Base-by-base conservation (phyloP, 768 basidiomycete species). In the Termitomyces heimii region DNA sequence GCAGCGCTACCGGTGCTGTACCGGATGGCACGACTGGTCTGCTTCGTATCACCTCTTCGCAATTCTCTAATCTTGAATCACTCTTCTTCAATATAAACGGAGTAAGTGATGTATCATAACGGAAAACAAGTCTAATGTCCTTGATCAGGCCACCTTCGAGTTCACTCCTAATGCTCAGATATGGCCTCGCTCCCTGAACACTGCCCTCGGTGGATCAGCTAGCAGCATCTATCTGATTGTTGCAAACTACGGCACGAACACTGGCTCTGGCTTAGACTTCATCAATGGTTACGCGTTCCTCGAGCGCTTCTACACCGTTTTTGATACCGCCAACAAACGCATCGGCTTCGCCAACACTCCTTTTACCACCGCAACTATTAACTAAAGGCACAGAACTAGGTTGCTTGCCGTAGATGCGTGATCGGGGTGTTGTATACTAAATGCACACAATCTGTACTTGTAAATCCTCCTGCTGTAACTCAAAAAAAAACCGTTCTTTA, bases 301-400 rank as follows among this genome's bases (percentile, higher is more conserved):
- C 31, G 74, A 77, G 69, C 82, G 86, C 22, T 87, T 82, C 78
- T 86, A 86, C 73, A 75, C 80, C 28, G 84, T 85, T 37, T 86
- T 71, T 62, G 85, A 88, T 63, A 83, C 84, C 44, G 67, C 75
- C 42, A 81, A 83, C 72, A 71, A 68, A 52, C 79, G 73, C 13
- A 73, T 86, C 53, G 83, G 85, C 22, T 73, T 86, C 56, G 83
- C 84, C 7, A 80, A 73, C 26, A 84, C 77, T 9, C 57, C 72
- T 5, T 80, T 72, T 67, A 86, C 85, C 2, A 60, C 62, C 20
- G 74, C 82, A 3, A 79, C 71, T 4, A 69, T 62, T 43, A 78
- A 77, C 32, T 57, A 51, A 29, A 42, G 28, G 55, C 29, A 37
- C 20, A 29, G 12, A 55, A 24, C 16, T 42, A 26, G 34, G n/a